Base-by-base conservation (phyloP, 106 monocot genomes). In the Cymbidium sinense region DNA sequence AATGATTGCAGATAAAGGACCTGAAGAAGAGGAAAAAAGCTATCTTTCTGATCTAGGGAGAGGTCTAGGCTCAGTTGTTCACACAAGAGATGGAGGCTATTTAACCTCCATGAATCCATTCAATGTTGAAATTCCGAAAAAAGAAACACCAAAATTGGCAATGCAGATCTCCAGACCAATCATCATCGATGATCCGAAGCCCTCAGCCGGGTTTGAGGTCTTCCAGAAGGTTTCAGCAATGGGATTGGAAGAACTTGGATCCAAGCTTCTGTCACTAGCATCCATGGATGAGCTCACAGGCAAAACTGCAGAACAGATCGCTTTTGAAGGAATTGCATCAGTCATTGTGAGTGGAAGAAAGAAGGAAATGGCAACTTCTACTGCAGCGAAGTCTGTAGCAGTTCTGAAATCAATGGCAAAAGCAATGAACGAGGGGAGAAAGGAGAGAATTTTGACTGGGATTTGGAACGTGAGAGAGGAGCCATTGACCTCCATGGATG, bases 301-400 rank as follows among this genome's bases (percentile, higher is more conserved):
- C 13, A 96, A 96, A 80, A 94, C 93, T 0, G 88, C 96, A 0
- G 96, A 94, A 86, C 96, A 96, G 44, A 84, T 91, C 15, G 96
- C 96, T 0, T 94, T 94, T 76, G 96, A 96, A 70, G 93, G 96
- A 34, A 88, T 96, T 23, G 96, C 96, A 9, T 80, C 88, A 15
- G 89, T 87, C 18, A 91, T 96, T 77, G 85, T 96, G 25, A 81
- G 78, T 36, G 91, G 91, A 13, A 70, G 93, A 82, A 91, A 80
- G 86, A 85, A 79, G 50, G 93, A 90, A 62, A 83, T 81, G 0
- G 93, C 88, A 6, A 94, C 83, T 86, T 96, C 96, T 15, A 86
- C 84, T 31, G 96, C 91, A 0, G 91, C 91, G 0, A 83, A 50
- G 55, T 88, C 93, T 1, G 75, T 96, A 4, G 80, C 91, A 0